These are phyloP conservation scores for Botrytis aclada DNA, from an alignment of 2,329 filamentous ascomycete species.

Conservation along the genomic window DNA sequence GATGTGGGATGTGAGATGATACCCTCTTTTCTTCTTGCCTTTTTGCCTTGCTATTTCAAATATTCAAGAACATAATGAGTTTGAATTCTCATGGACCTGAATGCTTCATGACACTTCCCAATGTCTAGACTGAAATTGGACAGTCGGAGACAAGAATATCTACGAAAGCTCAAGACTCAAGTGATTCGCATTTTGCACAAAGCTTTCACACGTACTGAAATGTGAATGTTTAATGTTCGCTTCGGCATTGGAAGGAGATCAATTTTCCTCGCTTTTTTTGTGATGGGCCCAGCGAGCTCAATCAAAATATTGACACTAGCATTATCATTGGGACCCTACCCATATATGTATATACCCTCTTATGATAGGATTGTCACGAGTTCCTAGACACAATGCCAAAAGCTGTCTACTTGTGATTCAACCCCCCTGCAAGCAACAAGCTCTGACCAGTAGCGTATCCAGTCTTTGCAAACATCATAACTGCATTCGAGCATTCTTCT, in stretches of 20 bases:
- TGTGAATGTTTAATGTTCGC: neutral
- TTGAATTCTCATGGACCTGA: no score
- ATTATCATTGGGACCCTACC: neutral
- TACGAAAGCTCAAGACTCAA: neutral
- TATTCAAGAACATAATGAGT: neutral
- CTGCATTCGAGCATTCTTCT: slow-evolving; percentile 47
- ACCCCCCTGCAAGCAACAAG: slow-evolving; percentile 42
- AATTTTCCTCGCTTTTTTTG: neutral
- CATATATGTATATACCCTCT: neutral
- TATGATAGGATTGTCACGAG: neutral
- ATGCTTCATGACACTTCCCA: neutral
- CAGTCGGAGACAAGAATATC: neutral
- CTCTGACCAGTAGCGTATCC: slow-evolving; percentile 48
- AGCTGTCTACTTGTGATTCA: slow-evolving; percentile 27
- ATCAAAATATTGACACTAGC: neutral
- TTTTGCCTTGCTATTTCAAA: neutral
- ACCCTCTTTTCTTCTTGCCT: slow-evolving; percentile 1
- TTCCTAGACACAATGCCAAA: neutral
- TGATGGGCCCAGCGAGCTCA: neutral
- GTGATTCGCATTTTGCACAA: neutral
- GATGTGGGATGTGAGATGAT: slow-evolving; percentile 2
- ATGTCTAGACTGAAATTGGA: no score
- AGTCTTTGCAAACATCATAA: slow-evolving; percentile 47
- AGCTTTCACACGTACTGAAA: neutral
- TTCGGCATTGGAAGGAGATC: neutral